Evolutionary conservation across 1,139 yeast species (phyloP).

Genomic region (Geotrichum histeridarum): DNA sequence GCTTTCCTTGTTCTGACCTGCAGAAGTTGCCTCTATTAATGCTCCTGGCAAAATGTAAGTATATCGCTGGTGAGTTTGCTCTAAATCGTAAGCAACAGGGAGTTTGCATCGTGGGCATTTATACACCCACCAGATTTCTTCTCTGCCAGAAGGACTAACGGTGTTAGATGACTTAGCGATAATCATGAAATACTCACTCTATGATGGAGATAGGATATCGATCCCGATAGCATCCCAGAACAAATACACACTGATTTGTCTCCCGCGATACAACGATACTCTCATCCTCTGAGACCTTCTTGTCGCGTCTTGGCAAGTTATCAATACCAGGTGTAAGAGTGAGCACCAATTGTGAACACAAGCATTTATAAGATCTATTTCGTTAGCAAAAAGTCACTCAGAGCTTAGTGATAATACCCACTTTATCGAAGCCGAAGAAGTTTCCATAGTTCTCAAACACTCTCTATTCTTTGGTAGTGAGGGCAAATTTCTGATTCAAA

Average conservation of each 20-base stretch:
- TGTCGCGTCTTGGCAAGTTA: constrained; percentile 9
- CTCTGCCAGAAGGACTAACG: not conserved
- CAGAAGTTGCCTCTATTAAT: not conserved
- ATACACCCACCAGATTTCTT: constrained; percentile 17
- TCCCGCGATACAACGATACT: constrained; percentile 14
- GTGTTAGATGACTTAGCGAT: not conserved
- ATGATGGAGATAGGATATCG: constrained; percentile 6
- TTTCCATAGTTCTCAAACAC: too few species aligned
- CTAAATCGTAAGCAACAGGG: constrained; percentile 18
- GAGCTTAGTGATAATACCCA: not conserved
- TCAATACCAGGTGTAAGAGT: constrained; percentile 13
- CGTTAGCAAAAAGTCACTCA: not conserved
- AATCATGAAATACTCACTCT: constrained; percentile 4
- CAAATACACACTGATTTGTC: constrained; percentile 11
- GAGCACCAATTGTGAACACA: constrained; percentile 16
- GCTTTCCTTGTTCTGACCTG: not conserved
- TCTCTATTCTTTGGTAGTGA: too few species aligned
- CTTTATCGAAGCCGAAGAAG: not conserved
- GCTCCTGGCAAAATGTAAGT: constrained; percentile 10
- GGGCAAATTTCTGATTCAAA: too few species aligned
- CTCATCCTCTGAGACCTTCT: not conserved
- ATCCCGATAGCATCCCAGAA: constrained; percentile 13
- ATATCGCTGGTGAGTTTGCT: constrained; percentile 6
- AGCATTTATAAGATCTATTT: constrained; percentile 14
- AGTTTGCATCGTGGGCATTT: constrained; percentile 18